Evolutionary conservation across 2,329 filamentous ascomycete species (phyloP).

Genomic region (Cytospora piceae): DNA sequence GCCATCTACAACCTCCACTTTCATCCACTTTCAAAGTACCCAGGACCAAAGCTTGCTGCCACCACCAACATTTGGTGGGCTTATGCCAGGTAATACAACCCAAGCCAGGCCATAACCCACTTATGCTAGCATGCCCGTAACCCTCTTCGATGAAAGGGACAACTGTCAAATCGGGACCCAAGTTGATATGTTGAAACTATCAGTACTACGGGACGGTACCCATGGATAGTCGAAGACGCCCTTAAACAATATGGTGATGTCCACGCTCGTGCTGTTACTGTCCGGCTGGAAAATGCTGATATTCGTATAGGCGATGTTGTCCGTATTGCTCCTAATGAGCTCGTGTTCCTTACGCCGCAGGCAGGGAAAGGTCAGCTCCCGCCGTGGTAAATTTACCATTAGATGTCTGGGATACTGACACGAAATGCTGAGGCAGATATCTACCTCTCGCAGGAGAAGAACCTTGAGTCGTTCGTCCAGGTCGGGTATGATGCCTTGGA

Average conservation of each 20-base stretch:
- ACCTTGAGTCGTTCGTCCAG: constrained; percentile 26
- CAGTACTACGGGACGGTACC: constrained; percentile 16
- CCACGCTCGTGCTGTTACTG: not conserved
- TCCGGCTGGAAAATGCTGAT: not conserved
- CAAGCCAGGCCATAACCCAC: not conserved
- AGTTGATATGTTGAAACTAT: too few relatives aligned
- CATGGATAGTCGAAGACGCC: constrained; percentile 19
- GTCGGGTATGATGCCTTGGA: constrained; percentile 14
- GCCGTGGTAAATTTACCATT: too few relatives aligned
- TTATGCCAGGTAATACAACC: constrained; percentile 16
- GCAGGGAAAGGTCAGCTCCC: not conserved
- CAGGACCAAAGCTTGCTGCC: constrained; percentile 22
- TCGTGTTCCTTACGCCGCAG: constrained; percentile 3
- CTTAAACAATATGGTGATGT: constrained; percentile 23
- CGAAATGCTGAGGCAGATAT: not conserved
- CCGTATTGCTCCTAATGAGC: constrained; percentile 14
- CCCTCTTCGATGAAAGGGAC: too few relatives aligned
- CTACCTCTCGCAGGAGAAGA: constrained; percentile 14
- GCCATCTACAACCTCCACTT: constrained; percentile 30
- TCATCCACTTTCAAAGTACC: constrained; percentile 22
- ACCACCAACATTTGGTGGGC: constrained; percentile 17
- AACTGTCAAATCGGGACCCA: too few relatives aligned
- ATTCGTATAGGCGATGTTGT: not conserved
- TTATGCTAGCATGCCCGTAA: not conserved
- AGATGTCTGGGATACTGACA: not conserved